phyloP scores from a whole-genome alignment of 306 rosid species.

The Lathyrus aphaca region DNA sequence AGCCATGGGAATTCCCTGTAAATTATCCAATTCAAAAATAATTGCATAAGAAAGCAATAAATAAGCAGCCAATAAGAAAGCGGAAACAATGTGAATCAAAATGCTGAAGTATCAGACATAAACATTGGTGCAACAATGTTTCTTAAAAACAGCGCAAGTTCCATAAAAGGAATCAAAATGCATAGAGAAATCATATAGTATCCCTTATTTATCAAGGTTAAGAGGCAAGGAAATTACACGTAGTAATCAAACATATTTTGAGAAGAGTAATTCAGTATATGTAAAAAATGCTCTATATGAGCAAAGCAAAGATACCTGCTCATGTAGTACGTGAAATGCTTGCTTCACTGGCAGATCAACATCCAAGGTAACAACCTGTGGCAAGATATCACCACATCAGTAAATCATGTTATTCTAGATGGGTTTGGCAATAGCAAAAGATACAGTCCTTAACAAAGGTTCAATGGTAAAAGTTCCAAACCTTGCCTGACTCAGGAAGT shows the following conservation, averaged over 20 bases:
- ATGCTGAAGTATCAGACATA: constrained; percentile 3
- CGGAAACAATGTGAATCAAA: constrained; percentile 18
- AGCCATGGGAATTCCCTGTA: constrained; percentile 90
- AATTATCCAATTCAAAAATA: constrained; percentile 44
- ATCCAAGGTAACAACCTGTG: constrained; percentile 88
- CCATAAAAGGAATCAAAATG: constrained; percentile 33
- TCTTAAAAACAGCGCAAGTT: constrained; percentile 10
- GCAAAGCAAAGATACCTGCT: constrained; percentile 67
- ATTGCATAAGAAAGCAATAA: constrained; percentile 33
- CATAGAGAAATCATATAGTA: background rate
- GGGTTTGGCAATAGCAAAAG: constrained; percentile 24
- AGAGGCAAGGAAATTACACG: constrained; percentile 28
- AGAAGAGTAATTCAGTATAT: constrained; percentile 18
- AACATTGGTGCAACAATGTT: constrained; percentile 31
- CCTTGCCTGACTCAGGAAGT: constrained; percentile 99
- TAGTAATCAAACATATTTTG: constrained; percentile 23
- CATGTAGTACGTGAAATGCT: constrained; percentile 94
- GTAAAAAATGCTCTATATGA: constrained; percentile 5
- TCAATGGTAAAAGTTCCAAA: constrained; percentile 60
- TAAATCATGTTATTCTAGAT: constrained; percentile 21
- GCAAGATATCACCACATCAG: constrained; percentile 41
- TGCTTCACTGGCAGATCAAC: constrained; percentile 93
- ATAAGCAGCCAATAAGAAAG: constrained; percentile 33
- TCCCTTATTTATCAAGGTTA: constrained; percentile 26
- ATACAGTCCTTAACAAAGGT: constrained; percentile 26